These are phyloP conservation scores for Trichoderma aggressivum DNA, from an alignment of 2,329 filamentous ascomycete species.

Conservation along the genomic window DNA sequence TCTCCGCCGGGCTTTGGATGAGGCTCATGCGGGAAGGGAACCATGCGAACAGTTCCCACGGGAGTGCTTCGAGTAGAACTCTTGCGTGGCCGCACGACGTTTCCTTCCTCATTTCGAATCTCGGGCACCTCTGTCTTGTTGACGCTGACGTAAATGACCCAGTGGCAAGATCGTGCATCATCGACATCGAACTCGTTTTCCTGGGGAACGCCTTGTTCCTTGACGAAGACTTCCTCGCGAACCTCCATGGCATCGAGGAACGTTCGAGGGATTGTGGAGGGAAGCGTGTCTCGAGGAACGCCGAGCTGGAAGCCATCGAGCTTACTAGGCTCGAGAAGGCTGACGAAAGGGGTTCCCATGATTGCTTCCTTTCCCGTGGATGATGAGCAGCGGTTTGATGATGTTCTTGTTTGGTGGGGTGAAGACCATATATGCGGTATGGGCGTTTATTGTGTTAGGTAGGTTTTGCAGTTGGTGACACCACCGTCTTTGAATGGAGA, in stretches of 20 bases:
- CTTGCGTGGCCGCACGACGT: slow-evolving; percentile 40
- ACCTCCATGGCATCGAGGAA: slow-evolving; percentile 65
- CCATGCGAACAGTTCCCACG: slow-evolving; percentile 73
- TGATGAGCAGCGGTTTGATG: neutral
- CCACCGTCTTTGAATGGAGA: neutral
- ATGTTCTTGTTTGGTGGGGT: neutral
- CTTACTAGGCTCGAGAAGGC: slow-evolving; percentile 46
- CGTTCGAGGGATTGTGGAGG: slow-evolving; percentile 44
- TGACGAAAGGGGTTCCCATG: slow-evolving; percentile 51
- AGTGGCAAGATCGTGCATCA: slow-evolving; percentile 77
- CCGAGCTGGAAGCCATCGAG: slow-evolving; percentile 47
- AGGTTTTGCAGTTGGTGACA: neutral
- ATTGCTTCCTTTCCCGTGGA: slow-evolving; percentile 1
- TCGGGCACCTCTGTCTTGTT: slow-evolving; percentile 44
- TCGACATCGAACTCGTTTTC: slow-evolving; percentile 78
- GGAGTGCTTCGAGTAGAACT: slow-evolving; percentile 47
- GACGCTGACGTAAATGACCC: slow-evolving; percentile 75
- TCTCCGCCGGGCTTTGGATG: slow-evolving; percentile 54
- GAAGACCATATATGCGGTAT: neutral
- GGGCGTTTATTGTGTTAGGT: neutral
- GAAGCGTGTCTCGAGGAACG: slow-evolving; percentile 42
- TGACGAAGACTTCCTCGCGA: slow-evolving; percentile 58
- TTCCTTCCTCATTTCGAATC: slow-evolving; percentile 42
- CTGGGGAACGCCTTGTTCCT: slow-evolving; percentile 55
- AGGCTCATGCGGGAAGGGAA: slow-evolving; percentile 72